Evolutionary conservation across 768 basidiomycete species (phyloP), one percentile per base, ranked within the genome.

Genomic region (Pulveroboletus sp.): DNA sequence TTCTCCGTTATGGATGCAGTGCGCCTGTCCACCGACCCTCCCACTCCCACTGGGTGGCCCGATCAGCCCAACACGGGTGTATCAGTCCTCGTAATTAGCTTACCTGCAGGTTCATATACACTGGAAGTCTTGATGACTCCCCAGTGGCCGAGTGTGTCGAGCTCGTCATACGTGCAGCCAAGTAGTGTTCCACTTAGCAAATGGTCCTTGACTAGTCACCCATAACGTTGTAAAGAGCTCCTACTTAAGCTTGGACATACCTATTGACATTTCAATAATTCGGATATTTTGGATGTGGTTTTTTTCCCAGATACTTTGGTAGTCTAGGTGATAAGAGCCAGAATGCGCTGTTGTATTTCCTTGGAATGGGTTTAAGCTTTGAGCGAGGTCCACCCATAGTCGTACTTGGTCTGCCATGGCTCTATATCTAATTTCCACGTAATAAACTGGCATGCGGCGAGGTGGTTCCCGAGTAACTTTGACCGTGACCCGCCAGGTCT

Each of bases 71-170:
- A 98, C 70, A 74, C 79, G 0, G 82, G 80, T 22, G 89, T 93
- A 50, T 84, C 79, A 13, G 93, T 97, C 17, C 72, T 99, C 45
- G 75, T 76, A 49, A 84, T 99, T 64, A 76, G 71, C 56, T 58
- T 78, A 12, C 69, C 85, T 6, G 75, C 78, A 23, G 92, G 91
- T n/a, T 70, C 71, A 40, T 85, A 89, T 68, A 86, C 73, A 14
- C 68, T 96, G 41, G 81, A 94, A 70, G 85, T 97, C 44, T 66
- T 98, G 64, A 87, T 98, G 73, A 93, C 81, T 68, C 96, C 95
- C n/a, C 89, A 95, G 61, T 97, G 93, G 93, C 68, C 74, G 32
- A 83, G 80, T 24, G 78, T 86, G 74, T 72, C 79, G 29, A 61
- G 80, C 39, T 74, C 73, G 85, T 81, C 68, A 78, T 86, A 67